Percentiles rank a stretch among this genome's conserved stretches.
These are phyloP conservation scores for Cyberlindnera americana DNA, from an alignment of 805 yeast genomes.

Conservation along the genomic window DNA sequence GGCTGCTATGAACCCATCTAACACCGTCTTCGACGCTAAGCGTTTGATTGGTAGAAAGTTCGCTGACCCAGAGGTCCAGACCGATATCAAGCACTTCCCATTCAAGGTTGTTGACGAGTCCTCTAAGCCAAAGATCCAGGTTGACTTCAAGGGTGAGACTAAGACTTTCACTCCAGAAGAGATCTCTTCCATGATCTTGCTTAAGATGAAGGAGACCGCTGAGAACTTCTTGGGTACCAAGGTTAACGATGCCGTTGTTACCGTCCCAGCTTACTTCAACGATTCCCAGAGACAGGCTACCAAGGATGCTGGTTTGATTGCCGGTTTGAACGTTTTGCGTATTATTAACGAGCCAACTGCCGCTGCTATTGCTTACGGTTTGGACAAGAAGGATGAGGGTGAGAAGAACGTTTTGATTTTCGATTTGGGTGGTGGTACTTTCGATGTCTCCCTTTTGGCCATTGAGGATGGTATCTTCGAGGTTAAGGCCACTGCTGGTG, in stretches of 20 bases:
- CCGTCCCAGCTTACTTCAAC: constrained; percentile 24
- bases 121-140: constrained; percentile 71
- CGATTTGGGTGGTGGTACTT: constrained; percentile 98
- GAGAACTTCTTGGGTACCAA: constrained; percentile 82
- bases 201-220: constrained; percentile 89
- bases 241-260: constrained; percentile 86
- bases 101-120: constrained; percentile 71
- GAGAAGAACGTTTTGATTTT: constrained; percentile 88
- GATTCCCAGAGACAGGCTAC: constrained; percentile 24
- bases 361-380: constrained; percentile 62
- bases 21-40: constrained; percentile 90
- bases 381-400: constrained; percentile 69
- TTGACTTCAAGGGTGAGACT: constrained; percentile 63
- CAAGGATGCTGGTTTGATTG: constrained; percentile 22
- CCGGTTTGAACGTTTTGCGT: constrained; percentile 23
- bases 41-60: constrained; percentile 92
- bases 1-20: constrained; percentile 93
- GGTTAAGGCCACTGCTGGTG: constrained; percentile 78
- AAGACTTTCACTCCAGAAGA: constrained; percentile 92
- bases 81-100: constrained; percentile 81
- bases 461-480: constrained; percentile 96
- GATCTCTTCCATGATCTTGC: constrained; percentile 87
- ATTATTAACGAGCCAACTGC: constrained; percentile 24
- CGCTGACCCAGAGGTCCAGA: constrained; percentile 71
- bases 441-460: constrained; percentile 89